Evolutionary conservation across 1,139 yeast genomes (phyloP).

Genomic region (Protomyces pachydermus): DNA sequence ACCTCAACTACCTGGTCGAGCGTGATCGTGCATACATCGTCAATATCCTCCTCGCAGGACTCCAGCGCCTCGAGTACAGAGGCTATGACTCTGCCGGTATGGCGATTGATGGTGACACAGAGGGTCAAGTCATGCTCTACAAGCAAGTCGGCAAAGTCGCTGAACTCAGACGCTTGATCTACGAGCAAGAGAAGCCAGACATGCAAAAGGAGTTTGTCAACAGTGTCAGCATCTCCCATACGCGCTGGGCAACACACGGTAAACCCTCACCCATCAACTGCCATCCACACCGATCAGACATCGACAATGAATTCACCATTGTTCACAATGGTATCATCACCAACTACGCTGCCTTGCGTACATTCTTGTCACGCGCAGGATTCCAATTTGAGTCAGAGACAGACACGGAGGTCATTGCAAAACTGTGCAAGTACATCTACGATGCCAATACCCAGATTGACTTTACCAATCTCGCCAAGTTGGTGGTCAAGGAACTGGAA

Average conservation of each 20-base stretch:
- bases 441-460: conserved; percentile 72
- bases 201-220: conserved; percentile 66
- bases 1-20: conserved; percentile 90
- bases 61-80: conserved; percentile 90
- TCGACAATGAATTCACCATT: conserved; percentile 72
- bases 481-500: conserved; percentile 86
- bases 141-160: conserved; percentile 91
- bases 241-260: conserved; percentile 99
- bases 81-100: conserved; percentile 98
- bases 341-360: conserved; percentile 83
- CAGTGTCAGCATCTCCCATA: conserved; percentile 97
- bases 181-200: conserved; percentile 42
- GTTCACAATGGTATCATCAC: conserved; percentile 99
- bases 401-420: conserved; percentile 97
- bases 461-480: conserved; percentile 86
- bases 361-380: conserved; percentile 74
- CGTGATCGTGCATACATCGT: conserved; percentile 88
- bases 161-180: conserved; percentile 65
- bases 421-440: conserved; percentile 83
- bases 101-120: conserved; percentile 83
- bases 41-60: conserved; percentile 78
- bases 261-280: conserved; percentile 80
- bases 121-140: conserved; percentile 56
- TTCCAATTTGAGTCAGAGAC: conserved; percentile 84
- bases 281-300: conserved; percentile 87